These are phyloP conservation scores for Candida xyloterini DNA, from an alignment of 805 yeast genomes.

Conservation along the genomic window DNA sequence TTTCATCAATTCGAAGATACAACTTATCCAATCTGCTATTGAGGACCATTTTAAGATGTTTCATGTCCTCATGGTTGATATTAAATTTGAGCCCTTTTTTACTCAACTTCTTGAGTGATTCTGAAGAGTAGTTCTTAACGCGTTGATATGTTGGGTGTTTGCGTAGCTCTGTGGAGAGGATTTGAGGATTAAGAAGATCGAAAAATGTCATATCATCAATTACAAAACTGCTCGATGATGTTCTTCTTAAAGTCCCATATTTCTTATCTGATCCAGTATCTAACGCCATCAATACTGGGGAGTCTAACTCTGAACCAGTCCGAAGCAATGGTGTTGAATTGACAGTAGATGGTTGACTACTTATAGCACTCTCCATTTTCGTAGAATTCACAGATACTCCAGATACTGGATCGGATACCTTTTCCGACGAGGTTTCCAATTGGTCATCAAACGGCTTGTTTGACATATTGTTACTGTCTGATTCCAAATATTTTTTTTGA, in stretches of 20 bases:
- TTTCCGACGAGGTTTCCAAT: neutral
- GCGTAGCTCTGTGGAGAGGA: conserved; percentile 24
- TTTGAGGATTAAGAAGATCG: conserved; percentile 31
- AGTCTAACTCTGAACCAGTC: conserved; percentile 5
- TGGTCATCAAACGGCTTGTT: neutral
- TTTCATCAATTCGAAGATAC: conserved; percentile 35
- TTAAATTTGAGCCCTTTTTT: conserved; percentile 26
- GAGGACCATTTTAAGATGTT: conserved; percentile 23
- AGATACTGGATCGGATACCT: neutral
- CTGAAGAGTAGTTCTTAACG: conserved; percentile 26
- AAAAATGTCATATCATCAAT: conserved; percentile 30
- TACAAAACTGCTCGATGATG: conserved; percentile 18
- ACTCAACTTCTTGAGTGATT: conserved; percentile 23
- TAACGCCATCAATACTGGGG: conserved; percentile 16
- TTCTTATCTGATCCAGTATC: conserved; percentile 8
- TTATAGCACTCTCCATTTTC: neutral
- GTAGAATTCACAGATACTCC: neutral
- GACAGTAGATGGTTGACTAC: conserved; percentile 13
- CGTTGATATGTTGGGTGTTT: conserved; percentile 28
- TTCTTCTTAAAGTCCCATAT: conserved; percentile 7
- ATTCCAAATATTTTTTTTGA: neutral
- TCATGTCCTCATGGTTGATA: conserved; percentile 28
- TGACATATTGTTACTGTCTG: neutral
- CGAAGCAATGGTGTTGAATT: conserved; percentile 13
- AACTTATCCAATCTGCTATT: conserved; percentile 35